These are phyloP conservation scores for Gastrolobium villosum DNA, from an alignment of 306 rosid species.

Conservation along the genomic window DNA sequence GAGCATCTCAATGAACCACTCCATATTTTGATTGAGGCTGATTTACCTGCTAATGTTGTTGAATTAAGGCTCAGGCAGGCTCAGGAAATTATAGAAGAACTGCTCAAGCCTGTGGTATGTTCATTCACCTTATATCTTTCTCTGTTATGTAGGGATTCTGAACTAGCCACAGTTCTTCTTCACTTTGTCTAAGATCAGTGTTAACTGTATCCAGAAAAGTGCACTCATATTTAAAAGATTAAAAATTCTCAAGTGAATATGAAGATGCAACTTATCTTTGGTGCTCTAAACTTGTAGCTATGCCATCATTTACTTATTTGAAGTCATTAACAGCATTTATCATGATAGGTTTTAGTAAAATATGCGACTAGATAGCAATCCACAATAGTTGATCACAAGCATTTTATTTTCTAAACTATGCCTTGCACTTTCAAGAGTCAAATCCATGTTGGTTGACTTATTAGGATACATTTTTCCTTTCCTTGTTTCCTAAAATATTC, in stretches of 20 bases:
- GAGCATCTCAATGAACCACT: conserved; percentile 95
- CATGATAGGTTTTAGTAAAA: neutral
- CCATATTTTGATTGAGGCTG: conserved; percentile 93
- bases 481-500: conserved; percentile 1
- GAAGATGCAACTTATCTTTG: conserved; percentile 5
- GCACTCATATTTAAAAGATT: neutral
- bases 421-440: conserved; percentile 25
- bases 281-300: conserved; percentile 20
- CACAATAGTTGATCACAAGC: neutral
- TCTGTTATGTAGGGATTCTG: neutral
- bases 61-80: conserved; percentile 95
- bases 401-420: neutral
- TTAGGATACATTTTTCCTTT: neutral
- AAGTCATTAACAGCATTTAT: conserved; percentile 2
- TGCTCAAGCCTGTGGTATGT: conserved; percentile 96
- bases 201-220: neutral
- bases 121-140: conserved; percentile 38
- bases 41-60: conserved; percentile 85
- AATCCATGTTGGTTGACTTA: conserved; percentile 27
- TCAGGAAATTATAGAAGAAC: conserved; percentile 93
- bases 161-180: conserved; percentile 37
- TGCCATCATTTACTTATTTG: conserved; percentile 20
- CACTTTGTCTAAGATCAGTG: conserved; percentile 11
- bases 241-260: conserved; percentile 20
- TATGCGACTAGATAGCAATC: neutral